Evolutionary conservation across 2,329 filamentous ascomycete species (phyloP).

Genomic region (Coniochaeta hoffmannii): DNA sequence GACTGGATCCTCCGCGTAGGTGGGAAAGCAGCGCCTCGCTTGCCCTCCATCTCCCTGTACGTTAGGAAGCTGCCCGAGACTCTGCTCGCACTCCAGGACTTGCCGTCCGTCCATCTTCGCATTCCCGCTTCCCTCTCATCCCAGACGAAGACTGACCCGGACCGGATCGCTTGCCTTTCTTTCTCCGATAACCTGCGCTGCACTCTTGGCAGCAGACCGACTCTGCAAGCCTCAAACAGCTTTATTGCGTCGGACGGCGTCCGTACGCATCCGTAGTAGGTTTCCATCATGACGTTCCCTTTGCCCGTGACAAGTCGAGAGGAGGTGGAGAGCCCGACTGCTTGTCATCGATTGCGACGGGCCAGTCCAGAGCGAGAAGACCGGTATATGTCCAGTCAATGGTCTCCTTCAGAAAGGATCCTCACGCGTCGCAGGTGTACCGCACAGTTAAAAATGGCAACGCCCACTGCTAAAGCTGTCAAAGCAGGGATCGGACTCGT

Average conservation of each 20-base stretch:
- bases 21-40: conserved; percentile 74
- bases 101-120: conserved; percentile 97
- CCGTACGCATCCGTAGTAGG: conserved; percentile 89
- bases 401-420: neutral
- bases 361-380: neutral
- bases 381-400: neutral
- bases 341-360: neutral
- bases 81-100: conserved; percentile 96
- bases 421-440: neutral
- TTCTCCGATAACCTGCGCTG: conserved; percentile 93
- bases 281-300: conserved; percentile 64
- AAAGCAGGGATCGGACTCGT: neutral
- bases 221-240: conserved; percentile 91
- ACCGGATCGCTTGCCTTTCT: conserved; percentile 91
- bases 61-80: conserved; percentile 97
- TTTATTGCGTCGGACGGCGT: conserved; percentile 97
- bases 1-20: conserved; percentile 43
- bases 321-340: neutral
- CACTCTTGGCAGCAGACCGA: conserved; percentile 83
- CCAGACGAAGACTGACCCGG: conserved; percentile 99
- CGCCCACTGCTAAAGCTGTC: neutral
- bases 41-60: conserved; percentile 98
- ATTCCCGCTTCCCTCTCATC: conserved; percentile 97
- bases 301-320: neutral
- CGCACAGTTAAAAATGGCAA: neutral